Evolutionary conservation across 106 monocot species (phyloP), one percentile per base, ranked within the genome.

Genomic region (Ottelia alismoides): DNA sequence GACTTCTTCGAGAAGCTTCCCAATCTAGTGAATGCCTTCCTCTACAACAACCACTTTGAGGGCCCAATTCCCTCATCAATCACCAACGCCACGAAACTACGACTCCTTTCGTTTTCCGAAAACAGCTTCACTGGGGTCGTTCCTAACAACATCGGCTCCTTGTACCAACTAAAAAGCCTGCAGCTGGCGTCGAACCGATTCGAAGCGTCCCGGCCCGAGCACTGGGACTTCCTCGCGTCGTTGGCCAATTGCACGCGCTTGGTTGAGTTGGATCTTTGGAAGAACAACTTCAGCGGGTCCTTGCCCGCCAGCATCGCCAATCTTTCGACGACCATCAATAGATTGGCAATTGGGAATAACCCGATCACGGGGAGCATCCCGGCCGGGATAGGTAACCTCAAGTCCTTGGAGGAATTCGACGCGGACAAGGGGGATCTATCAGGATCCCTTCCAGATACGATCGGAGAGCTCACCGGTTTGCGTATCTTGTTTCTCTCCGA

Each of bases 21-120:
- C 35, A 25, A 9, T 11, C 68, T 68, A 20, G 3, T n/a, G 24
- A 2, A 0, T 11, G n/a, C 60, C 1, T 2, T 22, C 16, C 3
- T 68, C 3, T 0, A 2, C 23, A 20, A 11, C 0, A 68, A 68
- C 51, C 31, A 40, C 21, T 51, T 68, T 31, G 0, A 2, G 0
- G 68, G 68, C 10, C 20, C 1, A 1, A 68, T 68, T 14, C 68
- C 68, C 3, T 2, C 32, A 1, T 51, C 68, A 0, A 6, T 64
- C 2, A 14, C 64, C 1, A 64, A 64, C 44, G 64, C 64, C 16
- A 40, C 64, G 4, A 23, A 10, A 21, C 17, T 64, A 0, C 2
- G 44, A 21, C 11, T 30, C 1, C 16, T 64, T 27, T 18, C 32
- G 10, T 25, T 53, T 11, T 1, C 28, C 6, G 3, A 20, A 17